Base-by-base conservation (phyloP, 1,284 basidiomycete genomes). In the Mycena sp. region DNA sequence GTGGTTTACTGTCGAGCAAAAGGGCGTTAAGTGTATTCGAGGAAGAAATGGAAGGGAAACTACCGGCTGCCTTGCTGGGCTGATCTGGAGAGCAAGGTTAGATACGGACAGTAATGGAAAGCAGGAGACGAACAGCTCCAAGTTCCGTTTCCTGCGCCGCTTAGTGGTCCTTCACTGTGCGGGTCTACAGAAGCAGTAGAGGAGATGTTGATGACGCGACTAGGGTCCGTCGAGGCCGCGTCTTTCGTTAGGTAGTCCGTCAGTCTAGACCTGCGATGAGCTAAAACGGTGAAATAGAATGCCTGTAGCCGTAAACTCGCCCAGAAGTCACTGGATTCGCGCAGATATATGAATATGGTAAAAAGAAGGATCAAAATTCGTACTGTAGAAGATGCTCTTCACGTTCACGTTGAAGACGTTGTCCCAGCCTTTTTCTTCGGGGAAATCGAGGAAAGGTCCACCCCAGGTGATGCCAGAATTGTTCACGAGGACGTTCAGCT, bases 381-480 rank as follows among this genome's bases (percentile, higher is more conserved):
- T 61, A 92, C 91, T 81, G 76, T 93, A 94, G 71, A 92, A 94
- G 38, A 91, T 81, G 66, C 88, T 87, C 80, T 95, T 94, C 49
- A 94, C 89, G 69, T 94, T 94, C 52, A 93, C 83, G 17, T 86
- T 85, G 74, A 94, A 85, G 35, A 94, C 80, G 35, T 89, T 87
- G 71, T 96, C 93, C 94, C 94, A 96, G 1, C 94, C 94, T 64
- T 86, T 88, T 65, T 86, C 85, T 73, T 92, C 90, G 0, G 93
- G 92, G 66, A 94, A 89, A 70, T 91, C 83, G 23, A 86, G 80
- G 73, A 85, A 91, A 1, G 87, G 83, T 2, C 89, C 90, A 19
- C 93, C 94, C 93, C 93, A 95, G 11, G 91, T 87, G 21, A 87
- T 86, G 10, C 91, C 92, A 10, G 89, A 90, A 75, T 94, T 94